A percentile compares a stretch with the other conserved stretches of the same genome.
Evolutionary conservation across 257 asterid genomes (phyloP).

Genomic region (Hygrophila difformis): DNA sequence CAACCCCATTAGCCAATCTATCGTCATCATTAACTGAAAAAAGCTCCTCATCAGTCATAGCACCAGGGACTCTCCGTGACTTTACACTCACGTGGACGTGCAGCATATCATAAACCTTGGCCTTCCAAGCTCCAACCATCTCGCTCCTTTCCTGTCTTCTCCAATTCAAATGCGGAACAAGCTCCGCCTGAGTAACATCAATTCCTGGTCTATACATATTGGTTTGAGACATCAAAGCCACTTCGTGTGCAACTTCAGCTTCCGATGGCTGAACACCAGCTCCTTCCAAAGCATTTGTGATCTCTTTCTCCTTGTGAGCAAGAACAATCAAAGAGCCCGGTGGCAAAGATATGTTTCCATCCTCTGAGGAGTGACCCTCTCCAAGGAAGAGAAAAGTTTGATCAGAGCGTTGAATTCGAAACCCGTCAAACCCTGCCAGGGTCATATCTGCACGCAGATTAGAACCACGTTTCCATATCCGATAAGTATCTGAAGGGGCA

Average conservation of each 20-base stretch:
- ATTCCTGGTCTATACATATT: slow-evolving; percentile 99
- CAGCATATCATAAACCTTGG: slow-evolving; percentile 92
- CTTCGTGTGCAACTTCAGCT: slow-evolving; percentile 96
- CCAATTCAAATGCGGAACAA: slow-evolving; percentile 88
- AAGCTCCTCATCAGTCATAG: slow-evolving; percentile 96
- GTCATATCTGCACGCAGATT: slow-evolving; percentile 99
- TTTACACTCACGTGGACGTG: slow-evolving; percentile 93
- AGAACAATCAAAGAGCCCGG: slow-evolving; percentile 95
- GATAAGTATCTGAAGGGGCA: slow-evolving; percentile 98
- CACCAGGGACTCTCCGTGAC: slow-evolving; percentile 99
- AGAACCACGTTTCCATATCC: slow-evolving; percentile 97
- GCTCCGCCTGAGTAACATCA: slow-evolving; percentile 98
- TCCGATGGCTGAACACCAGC: slow-evolving; percentile 95
- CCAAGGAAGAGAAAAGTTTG: slow-evolving; percentile 96
- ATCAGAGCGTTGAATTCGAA: slow-evolving; percentile 93
- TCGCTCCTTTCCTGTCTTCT: slow-evolving; percentile 94
- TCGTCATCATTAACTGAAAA: slow-evolving; percentile 80
- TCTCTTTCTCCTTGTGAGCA: slow-evolving; percentile 89
- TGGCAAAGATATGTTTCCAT: slow-evolving; percentile 60
- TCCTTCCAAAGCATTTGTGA: slow-evolving; percentile 92
- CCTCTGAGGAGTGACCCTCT: slow-evolving; percentile 68
- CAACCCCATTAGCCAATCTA: slow-evolving; percentile 46
- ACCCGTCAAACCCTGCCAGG: slow-evolving; percentile 97
- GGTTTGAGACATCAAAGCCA: slow-evolving; percentile 96
- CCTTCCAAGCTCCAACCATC: slow-evolving; percentile 94